These are phyloP conservation scores for Mycena maculata DNA, from an alignment of 768 basidiomycete species.

Conservation along the genomic window DNA sequence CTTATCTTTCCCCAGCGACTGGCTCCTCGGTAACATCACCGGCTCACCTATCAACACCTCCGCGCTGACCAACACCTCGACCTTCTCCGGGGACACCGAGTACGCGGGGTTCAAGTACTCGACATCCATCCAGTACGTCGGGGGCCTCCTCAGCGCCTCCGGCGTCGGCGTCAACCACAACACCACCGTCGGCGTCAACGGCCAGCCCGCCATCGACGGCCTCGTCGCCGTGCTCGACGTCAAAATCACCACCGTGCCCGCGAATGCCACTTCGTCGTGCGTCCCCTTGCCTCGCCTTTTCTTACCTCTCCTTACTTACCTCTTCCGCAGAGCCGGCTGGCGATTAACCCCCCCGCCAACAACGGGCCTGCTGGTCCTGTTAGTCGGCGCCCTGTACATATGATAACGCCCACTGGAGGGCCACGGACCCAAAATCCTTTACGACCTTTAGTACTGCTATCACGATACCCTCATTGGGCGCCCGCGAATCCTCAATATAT, in stretches of 20 bases:
- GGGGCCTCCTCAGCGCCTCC: slow-evolving; percentile 77
- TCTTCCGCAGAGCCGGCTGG: neutral
- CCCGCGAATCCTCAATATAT: no score
- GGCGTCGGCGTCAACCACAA: slow-evolving; percentile 80
- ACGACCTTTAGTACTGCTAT: no score
- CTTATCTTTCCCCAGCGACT: slow-evolving; percentile 68
- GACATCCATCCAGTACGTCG: slow-evolving; percentile 73
- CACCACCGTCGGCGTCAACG: slow-evolving; percentile 59
- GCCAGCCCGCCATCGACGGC: slow-evolving; percentile 81
- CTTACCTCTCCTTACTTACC: neutral
- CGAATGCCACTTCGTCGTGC: slow-evolving; percentile 14
- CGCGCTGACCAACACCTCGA: slow-evolving; percentile 65
- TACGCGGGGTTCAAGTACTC: slow-evolving; percentile 79
- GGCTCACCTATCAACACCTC: slow-evolving; percentile 56
- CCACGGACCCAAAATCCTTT: no score
- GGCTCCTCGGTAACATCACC: slow-evolving; percentile 88
- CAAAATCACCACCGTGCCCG: slow-evolving; percentile 62
- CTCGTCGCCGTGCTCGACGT: slow-evolving; percentile 84
- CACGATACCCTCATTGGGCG: no score
- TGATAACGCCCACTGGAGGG: no score
- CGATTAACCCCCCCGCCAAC: neutral
- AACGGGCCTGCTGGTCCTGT: neutral
- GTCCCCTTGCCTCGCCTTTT: neutral
- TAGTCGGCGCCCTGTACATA: neutral
- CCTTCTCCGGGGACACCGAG: slow-evolving; percentile 72